Percentiles rank a stretch among this genome's conserved stretches.
These are phyloP conservation scores for Termitomyces sp. DNA, from an alignment of 768 basidiomycete species.

Conservation along the genomic window DNA sequence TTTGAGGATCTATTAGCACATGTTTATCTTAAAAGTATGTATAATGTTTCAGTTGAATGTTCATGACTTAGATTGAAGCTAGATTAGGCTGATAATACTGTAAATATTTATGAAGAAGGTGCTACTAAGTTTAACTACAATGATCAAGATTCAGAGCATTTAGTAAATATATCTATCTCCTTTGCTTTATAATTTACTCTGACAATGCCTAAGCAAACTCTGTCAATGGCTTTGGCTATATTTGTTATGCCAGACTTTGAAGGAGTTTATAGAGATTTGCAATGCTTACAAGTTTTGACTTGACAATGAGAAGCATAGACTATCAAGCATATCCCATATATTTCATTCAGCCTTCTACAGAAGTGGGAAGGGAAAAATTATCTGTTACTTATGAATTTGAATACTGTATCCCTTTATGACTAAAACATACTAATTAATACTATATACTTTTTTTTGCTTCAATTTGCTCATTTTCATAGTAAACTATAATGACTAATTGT, in stretches of 20 bases:
- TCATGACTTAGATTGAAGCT: slow-evolving; percentile 16
- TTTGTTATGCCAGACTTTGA: neutral
- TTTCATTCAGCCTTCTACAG: slow-evolving; percentile 1
- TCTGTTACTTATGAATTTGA: neutral
- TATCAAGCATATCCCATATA: neutral
- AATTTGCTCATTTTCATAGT: neutral
- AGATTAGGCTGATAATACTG: slow-evolving; percentile 15
- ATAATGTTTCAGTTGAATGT: slow-evolving; percentile 18
- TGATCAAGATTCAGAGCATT: neutral
- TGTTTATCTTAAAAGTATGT: slow-evolving; percentile 15
- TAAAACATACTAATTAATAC: too few relatives aligned
- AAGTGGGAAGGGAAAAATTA: neutral
- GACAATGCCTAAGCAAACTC: neutral
- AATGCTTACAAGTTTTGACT: neutral
- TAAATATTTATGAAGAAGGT: slow-evolving; percentile 11
- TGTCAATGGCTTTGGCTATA: neutral
- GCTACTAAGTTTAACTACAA: neutral
- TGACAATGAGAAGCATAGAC: neutral
- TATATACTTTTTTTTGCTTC: too few relatives aligned
- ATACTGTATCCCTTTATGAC: slow-evolving; percentile 1
- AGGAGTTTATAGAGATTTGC: neutral
- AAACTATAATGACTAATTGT: neutral
- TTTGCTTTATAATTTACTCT: neutral
- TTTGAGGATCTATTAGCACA: slow-evolving; percentile 14
- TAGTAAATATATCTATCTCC: too few relatives aligned